A percentile compares a stretch with the other conserved stretches of the same genome.
phyloP scores from a whole-genome alignment of 768 basidiomycete genomes.

The Tricholoma saponaceum region DNA sequence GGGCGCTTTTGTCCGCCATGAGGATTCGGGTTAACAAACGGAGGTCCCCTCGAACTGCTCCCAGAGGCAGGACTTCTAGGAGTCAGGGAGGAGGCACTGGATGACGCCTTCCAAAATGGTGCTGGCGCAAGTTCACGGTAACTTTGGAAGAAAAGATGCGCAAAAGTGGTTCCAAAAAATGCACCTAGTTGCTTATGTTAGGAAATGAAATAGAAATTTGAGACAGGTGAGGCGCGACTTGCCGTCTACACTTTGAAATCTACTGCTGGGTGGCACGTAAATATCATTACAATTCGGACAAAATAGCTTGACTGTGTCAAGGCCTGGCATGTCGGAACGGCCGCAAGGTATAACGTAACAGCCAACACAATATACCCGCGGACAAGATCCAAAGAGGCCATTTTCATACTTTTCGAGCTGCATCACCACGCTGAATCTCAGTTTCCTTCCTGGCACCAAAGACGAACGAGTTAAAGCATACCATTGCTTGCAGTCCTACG shows the following conservation, averaged over 20 bases:
- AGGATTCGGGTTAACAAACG: constrained; percentile 85
- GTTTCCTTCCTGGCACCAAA: constrained; percentile 4
- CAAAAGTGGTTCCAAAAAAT: constrained; percentile 99
- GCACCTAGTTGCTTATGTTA: constrained; percentile 56
- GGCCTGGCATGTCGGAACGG: constrained; percentile 89
- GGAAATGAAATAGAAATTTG: constrained; percentile 6
- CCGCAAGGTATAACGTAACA: constrained; percentile 93
- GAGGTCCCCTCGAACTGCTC: constrained; percentile 43
- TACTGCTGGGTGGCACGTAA: constrained; percentile 91
- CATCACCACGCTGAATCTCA: constrained; percentile 9
- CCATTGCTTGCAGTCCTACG: constrained; percentile 93
- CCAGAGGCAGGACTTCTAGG: constrained; percentile 49
- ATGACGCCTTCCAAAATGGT: constrained; percentile 80
- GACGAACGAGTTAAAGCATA: constrained; percentile 30
- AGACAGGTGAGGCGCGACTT: constrained; percentile 21
- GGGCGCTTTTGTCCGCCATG: constrained; percentile 89
- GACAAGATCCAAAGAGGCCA: constrained; percentile 89
- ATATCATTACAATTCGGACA: constrained; percentile 99
- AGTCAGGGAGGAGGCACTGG: constrained; percentile 55
- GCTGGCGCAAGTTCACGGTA: constrained; percentile 94
- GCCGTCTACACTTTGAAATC: constrained; percentile 97
- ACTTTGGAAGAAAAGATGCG: constrained; percentile 96
- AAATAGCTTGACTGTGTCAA: constrained; percentile 96
- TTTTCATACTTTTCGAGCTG: constrained; percentile 96
- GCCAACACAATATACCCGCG: constrained; percentile 89